Evolutionary conservation across 2,329 filamentous ascomycete genomes (phyloP).

Genomic region (Colletotrichum ledebouriae): DNA sequence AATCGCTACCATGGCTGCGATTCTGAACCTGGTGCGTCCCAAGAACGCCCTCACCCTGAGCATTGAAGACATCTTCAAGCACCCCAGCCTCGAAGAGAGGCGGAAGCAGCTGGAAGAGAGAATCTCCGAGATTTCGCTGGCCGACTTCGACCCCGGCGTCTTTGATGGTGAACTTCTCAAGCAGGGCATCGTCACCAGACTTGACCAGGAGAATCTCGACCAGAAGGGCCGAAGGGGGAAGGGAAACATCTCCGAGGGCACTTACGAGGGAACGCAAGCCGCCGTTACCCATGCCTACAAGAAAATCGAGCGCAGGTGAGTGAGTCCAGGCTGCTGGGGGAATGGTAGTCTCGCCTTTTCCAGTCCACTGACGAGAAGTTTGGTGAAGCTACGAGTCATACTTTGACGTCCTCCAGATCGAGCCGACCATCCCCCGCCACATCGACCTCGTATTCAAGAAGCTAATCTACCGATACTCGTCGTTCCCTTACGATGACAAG

Average conservation of each 20-base stretch:
- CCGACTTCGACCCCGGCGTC: slow-evolving; percentile 52
- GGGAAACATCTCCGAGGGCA: slow-evolving; percentile 50
- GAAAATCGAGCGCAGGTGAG: slow-evolving; percentile 52
- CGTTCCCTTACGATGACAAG: slow-evolving; percentile 45
- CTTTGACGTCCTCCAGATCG: slow-evolving; percentile 52
- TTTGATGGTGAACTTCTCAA: slow-evolving; percentile 51
- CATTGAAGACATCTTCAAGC: slow-evolving; percentile 46
- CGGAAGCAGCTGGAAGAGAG: slow-evolving; percentile 45
- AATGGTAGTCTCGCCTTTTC: accelerated
- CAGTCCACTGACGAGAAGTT: neutral
- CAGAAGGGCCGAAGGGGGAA: slow-evolving; percentile 45
- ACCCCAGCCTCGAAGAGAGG: slow-evolving; percentile 46
- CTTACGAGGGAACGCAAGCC: slow-evolving; percentile 52
- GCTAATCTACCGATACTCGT: slow-evolving; percentile 48
- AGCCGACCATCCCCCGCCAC: slow-evolving; percentile 51
- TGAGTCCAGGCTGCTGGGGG: slow-evolving; percentile 22
- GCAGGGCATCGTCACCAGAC: slow-evolving; percentile 47
- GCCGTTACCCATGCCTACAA: slow-evolving; percentile 52
- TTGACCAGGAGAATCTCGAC: slow-evolving; percentile 45
- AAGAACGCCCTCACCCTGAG: neutral
- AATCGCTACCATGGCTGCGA: slow-evolving; percentile 6
- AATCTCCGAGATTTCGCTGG: slow-evolving; percentile 48
- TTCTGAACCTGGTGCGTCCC: slow-evolving; percentile 2
- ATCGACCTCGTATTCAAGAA: slow-evolving; percentile 49
- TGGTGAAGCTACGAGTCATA: slow-evolving; percentile 49